Evolutionary conservation across 371 early-diverging fungal species (phyloP).

Genomic region (Syncephalis plumigaleata): DNA sequence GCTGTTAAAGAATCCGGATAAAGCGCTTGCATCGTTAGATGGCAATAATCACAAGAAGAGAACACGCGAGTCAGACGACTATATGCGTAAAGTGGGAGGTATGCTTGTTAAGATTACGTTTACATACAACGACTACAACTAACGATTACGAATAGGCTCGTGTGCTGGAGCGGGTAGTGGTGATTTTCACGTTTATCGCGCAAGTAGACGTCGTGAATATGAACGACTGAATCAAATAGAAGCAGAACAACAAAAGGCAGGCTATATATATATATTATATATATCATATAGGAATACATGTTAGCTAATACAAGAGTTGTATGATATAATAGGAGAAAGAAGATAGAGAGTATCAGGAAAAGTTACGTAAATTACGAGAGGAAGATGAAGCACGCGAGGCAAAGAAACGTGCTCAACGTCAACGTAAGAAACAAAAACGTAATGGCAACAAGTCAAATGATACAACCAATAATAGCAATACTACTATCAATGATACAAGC

Average conservation of each 20-base stretch:
- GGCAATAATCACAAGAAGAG: slow-evolving; percentile 19
- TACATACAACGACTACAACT: not conserved
- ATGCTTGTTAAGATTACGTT: slow-evolving; percentile 1
- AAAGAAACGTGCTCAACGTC: slow-evolving; percentile 68
- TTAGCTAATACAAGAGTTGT: not conserved
- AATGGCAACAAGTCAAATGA: slow-evolving; percentile 3
- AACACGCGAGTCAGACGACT: slow-evolving; percentile 46
- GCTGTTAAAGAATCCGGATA: slow-evolving; percentile 63
- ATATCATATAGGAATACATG: not conserved
- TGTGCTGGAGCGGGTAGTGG: slow-evolving; percentile 94
- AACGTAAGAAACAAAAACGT: slow-evolving; percentile 36
- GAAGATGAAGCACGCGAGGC: slow-evolving; percentile 68
- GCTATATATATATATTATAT: not conserved
- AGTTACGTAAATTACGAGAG: slow-evolving; percentile 28
- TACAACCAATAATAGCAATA: slow-evolving; percentile 3
- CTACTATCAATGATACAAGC: slow-evolving; percentile 2
- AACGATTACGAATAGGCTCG: slow-evolving; percentile 31
- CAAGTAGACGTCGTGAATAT: slow-evolving; percentile 74
- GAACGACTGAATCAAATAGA: slow-evolving; percentile 63
- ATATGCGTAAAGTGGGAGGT: slow-evolving; percentile 66
- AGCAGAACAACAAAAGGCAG: slow-evolving; percentile 50
- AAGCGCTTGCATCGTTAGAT: slow-evolving; percentile 50
- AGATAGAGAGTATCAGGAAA: slow-evolving; percentile 30
- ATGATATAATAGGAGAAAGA: slow-evolving; percentile 17
- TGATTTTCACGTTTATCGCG: slow-evolving; percentile 89